These are phyloP conservation scores for Symbiodinium pilosum DNA, from an alignment of 73 alveolate genomes.

Conservation along the genomic window DNA sequence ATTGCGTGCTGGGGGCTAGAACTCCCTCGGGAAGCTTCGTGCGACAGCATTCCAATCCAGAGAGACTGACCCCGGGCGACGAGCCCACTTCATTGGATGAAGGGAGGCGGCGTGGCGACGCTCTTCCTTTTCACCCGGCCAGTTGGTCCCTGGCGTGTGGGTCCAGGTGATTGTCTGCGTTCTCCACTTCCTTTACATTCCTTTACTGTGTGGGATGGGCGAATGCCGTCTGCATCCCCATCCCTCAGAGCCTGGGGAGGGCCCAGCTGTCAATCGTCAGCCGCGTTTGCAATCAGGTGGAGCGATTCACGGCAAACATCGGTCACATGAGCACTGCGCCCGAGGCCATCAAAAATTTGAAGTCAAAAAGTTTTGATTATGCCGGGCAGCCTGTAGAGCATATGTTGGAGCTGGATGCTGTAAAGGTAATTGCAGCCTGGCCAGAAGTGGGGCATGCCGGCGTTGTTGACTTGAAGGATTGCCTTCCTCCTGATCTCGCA, in stretches of 20 bases:
- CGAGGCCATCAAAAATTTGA: not conserved
- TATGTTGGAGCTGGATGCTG: not conserved
- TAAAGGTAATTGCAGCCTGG: not conserved
- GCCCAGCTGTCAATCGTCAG: not conserved
- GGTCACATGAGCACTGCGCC: not conserved
- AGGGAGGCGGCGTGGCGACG: not conserved
- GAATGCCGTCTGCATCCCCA: not conserved
- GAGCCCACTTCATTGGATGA: not conserved
- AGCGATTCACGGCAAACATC: not conserved
- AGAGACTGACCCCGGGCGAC: not conserved
- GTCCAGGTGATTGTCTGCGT: not conserved
- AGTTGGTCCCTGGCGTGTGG: not conserved
- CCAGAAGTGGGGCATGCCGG: not conserved
- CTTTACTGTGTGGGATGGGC: not conserved
- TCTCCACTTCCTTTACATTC: not conserved
- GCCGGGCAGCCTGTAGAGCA: not conserved
- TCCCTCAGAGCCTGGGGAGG: not conserved
- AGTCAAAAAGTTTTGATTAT: not conserved
- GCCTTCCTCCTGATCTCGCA: not conserved
- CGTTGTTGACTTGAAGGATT: not conserved
- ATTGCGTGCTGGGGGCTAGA: too few relatives aligned
- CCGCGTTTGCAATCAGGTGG: not conserved
- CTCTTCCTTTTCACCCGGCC: slow-evolving; percentile 2
- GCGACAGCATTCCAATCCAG: not conserved
- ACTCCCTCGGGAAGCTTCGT: not conserved